These are phyloP conservation scores for Trichosporon coremiiforme DNA, from an alignment of 1,284 basidiomycete species.

Conservation along the genomic window DNA sequence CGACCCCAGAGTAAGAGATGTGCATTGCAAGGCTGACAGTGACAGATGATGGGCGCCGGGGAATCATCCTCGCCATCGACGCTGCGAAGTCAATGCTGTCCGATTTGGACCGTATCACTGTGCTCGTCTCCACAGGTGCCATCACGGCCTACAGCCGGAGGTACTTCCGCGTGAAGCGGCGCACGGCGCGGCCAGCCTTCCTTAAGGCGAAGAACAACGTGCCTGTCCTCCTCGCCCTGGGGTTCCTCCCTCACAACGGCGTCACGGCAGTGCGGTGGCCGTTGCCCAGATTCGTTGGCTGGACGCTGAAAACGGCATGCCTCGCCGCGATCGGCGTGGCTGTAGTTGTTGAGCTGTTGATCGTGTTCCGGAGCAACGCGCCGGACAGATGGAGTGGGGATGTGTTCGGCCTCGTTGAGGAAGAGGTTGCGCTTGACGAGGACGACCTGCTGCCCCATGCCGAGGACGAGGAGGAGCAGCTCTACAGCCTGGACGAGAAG, in stretches of 20 bases:
- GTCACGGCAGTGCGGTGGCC: neutral
- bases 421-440: neutral
- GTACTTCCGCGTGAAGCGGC: neutral
- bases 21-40: neutral
- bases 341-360: neutral
- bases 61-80: neutral
- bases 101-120: neutral
- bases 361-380: neutral
- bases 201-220: neutral
- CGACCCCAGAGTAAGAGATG: neutral
- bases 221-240: neutral
- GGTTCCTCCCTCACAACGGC: neutral
- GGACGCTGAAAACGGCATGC: neutral
- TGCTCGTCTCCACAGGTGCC: neutral
- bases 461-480: neutral
- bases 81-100: neutral
- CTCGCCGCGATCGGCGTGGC: neutral
- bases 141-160: neutral
- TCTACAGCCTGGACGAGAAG: neutral
- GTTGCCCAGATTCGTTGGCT: neutral
- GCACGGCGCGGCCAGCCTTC: neutral
- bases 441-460: neutral
- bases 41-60: neutral
- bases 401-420: neutral
- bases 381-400: neutral